Base-by-base conservation (phyloP, 2,329 filamentous ascomycete genomes). In the Aspergillus ochraceoroseus region DNA sequence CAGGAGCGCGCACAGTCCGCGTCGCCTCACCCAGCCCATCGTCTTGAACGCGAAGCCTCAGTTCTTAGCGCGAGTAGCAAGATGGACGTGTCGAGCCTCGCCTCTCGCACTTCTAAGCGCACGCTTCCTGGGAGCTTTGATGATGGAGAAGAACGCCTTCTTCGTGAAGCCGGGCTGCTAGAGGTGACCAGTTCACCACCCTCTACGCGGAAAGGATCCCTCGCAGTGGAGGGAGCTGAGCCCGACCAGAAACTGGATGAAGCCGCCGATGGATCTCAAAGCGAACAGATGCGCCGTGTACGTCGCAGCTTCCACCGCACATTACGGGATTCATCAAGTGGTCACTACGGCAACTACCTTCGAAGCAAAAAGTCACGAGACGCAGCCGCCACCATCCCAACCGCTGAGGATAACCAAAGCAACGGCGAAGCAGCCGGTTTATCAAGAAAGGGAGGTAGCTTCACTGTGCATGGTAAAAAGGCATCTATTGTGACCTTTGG, bases 381-480 rank as follows among this genome's bases (percentile, higher is more conserved):
- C 34, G 83, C 82, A 3, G 68, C 74, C 2, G 79, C 79, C 2
- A 83, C 77, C 27, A 64, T 72, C 32, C 71, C 72, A 11, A 66
- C 73, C 29, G 66, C 65, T 7, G 76, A 79, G 22, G 77, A 78
- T 12, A 69, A 56, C 33, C 62, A 57, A 58, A 63, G 48, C 12
- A 44, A 52, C n/a, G 42, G 44, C 55, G 76, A 67, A 70, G 84
- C 59, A 25, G 84, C 87, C 52, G 80, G 84, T 7, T 73, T 98
- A 8, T 73, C 84, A 5, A 80, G 92, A 32, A 83, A 84, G 8
- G 80, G 85, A 8, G 87, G 87, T 4, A 94, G 87, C 55, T 98
- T 98, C 63, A 94, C 92, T 3, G 82, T 98, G 3, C 92, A 98
- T 58, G 90, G 92, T 46, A 98, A 96, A 71, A 96, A 98, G 65